Conservation (phyloP, 768 basidiomycete species). For the Tylopilus intermedius region DNA sequence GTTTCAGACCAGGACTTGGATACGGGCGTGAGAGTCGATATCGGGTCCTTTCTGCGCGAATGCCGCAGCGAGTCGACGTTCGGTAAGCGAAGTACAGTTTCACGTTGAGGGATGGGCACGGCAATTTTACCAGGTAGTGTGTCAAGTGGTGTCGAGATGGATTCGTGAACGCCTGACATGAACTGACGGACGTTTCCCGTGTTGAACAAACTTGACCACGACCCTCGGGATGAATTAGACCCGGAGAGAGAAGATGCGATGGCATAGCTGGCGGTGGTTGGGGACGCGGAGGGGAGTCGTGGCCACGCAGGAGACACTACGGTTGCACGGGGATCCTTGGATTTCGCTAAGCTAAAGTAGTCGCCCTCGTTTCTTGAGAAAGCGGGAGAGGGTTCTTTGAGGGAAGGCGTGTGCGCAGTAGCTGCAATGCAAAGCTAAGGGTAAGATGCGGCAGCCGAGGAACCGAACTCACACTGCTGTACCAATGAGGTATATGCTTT, state of each 20-base stretch:
- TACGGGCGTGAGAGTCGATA: conserved; percentile 28
- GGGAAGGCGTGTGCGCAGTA: conserved; percentile 13
- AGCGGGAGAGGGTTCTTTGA: conserved; percentile 14
- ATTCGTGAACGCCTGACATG: conserved; percentile 56
- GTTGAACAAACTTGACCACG: conserved; percentile 78
- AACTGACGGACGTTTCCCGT: conserved; percentile 64
- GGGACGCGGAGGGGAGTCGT: conserved; percentile 41
- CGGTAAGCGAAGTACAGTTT: conserved; percentile 17
- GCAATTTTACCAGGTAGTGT: conserved; percentile 19
- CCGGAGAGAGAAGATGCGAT: conserved; percentile 40
- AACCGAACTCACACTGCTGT: conserved; percentile 14
- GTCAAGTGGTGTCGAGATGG: conserved; percentile 37
- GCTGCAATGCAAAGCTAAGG: background rate
- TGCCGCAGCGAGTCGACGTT: conserved; percentile 29
- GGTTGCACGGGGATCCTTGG: conserved; percentile 35
- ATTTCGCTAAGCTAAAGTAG: conserved; percentile 49
- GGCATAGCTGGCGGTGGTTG: conserved; percentile 36
- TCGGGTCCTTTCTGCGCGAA: conserved; percentile 25
- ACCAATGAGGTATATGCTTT: conserved; percentile 32
- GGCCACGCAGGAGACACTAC: conserved; percentile 51
- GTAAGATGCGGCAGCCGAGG: background rate
- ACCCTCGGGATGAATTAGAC: conserved; percentile 64
- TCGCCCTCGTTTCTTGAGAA: conserved; percentile 38
- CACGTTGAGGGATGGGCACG: conserved; percentile 23
- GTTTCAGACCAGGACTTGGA: conserved; percentile 60